Evolutionary conservation across 805 yeast genomes (phyloP).

Genomic region (Cyberlindnera mississippiensis): DNA sequence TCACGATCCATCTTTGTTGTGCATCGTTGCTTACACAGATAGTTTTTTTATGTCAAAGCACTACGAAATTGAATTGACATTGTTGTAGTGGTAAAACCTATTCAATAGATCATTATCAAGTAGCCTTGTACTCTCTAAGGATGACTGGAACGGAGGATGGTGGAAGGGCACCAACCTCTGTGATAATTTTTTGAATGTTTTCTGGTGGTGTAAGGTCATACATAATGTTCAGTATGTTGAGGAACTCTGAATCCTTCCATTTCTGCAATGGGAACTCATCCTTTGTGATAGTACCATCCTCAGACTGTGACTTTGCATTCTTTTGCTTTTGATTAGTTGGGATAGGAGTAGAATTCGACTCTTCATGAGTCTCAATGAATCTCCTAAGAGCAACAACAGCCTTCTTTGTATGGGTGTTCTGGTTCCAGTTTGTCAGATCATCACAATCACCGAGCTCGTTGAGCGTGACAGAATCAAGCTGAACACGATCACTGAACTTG

Average conservation of each 20-base stretch:
- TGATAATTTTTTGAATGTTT: slow-evolving; percentile 88
- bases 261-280: slow-evolving; percentile 45
- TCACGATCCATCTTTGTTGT: neutral
- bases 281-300: slow-evolving; percentile 25
- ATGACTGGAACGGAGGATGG: slow-evolving; percentile 98
- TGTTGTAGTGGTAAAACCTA: neutral
- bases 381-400: slow-evolving; percentile 56
- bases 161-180: slow-evolving; percentile 94
- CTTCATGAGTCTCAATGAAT: slow-evolving; percentile 43
- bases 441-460: slow-evolving; percentile 86
- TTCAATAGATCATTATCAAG: neutral
- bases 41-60: slow-evolving; percentile 2
- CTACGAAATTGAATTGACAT: neutral
- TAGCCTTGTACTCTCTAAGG: slow-evolving; percentile 76
- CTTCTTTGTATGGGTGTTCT: slow-evolving; percentile 45
- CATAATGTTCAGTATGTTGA: slow-evolving; percentile 78
- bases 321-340: slow-evolving; percentile 21
- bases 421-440: slow-evolving; percentile 48
- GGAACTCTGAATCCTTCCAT: slow-evolving; percentile 60
- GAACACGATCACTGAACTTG: slow-evolving; percentile 93
- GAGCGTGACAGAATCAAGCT: slow-evolving; percentile 89
- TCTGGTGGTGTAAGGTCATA: slow-evolving; percentile 94
- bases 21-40: neutral
- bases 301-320: slow-evolving; percentile 20
- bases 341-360: slow-evolving; percentile 11